A percentile compares a stretch with the other conserved stretches of the same genome.
These are phyloP conservation scores for Suillus decipiens DNA, from an alignment of 768 basidiomycete genomes.

Conservation along the genomic window DNA sequence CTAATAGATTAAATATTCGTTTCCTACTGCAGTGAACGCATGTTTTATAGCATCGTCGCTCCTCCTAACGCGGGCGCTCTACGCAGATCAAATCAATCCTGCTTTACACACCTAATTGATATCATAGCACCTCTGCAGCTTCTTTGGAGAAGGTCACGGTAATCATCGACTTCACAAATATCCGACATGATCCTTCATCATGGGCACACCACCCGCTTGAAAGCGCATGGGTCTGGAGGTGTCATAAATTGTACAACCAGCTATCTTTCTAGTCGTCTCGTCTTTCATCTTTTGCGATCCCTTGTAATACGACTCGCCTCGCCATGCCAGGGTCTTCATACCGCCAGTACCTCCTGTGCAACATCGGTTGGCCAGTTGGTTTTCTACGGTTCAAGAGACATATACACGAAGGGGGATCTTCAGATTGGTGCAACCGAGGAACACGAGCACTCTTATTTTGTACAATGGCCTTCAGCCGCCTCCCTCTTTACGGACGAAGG, in stretches of 20 bases:
- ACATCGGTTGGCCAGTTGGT: not conserved
- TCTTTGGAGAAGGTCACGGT: slow-evolving; percentile 22
- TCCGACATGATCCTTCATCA: not conserved
- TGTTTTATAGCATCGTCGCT: slow-evolving; percentile 18
- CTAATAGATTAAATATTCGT: not conserved
- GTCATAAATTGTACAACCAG: not conserved
- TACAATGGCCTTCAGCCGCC: too few relatives aligned
- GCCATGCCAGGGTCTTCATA: not conserved
- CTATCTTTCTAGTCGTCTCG: not conserved
- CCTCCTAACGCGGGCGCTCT: slow-evolving; percentile 19
- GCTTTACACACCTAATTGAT: slow-evolving; percentile 54
- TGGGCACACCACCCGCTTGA: not conserved
- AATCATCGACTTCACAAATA: not conserved
- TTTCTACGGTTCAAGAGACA: not conserved
- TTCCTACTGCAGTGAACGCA: not conserved
- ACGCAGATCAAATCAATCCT: slow-evolving; percentile 63
- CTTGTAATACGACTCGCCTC: not conserved
- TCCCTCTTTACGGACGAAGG: not conserved
- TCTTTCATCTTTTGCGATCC: not conserved
- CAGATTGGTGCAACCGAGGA: not conserved
- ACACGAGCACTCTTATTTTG: not conserved
- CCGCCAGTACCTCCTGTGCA: not conserved
- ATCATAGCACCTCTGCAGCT: slow-evolving; percentile 54
- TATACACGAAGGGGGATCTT: not conserved
- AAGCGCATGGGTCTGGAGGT: not conserved